phyloP scores from a whole-genome alignment of 345 rosid species.

The Arabidopsis arenosa region DNA sequence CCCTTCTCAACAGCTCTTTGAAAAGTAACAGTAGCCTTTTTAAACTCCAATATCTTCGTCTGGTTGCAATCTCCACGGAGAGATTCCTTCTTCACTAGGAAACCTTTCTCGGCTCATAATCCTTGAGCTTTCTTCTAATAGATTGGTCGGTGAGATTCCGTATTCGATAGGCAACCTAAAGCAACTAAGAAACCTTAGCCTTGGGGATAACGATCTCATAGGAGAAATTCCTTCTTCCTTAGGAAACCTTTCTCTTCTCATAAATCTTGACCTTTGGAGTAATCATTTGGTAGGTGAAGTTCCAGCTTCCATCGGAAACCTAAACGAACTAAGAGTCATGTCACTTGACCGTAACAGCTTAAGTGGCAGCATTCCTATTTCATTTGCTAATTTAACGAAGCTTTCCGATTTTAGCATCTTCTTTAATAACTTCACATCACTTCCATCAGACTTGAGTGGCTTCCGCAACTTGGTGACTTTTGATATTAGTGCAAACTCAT shows the following conservation, averaged over 20 bases:
- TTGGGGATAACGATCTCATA: neutral
- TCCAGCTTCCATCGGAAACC: neutral
- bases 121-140: neutral
- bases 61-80: neutral
- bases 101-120: neutral
- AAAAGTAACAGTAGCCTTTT: slow-evolving; percentile 11
- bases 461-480: neutral
- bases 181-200: neutral
- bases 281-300: slow-evolving; percentile 18
- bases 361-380: neutral
- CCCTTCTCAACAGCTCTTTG: neutral
- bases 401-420: neutral
- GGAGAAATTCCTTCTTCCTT: slow-evolving; percentile 21
- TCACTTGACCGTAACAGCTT: neutral
- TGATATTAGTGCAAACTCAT: neutral
- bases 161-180: neutral
- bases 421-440: slow-evolving; percentile 12
- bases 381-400: neutral
- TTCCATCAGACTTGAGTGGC: slow-evolving; percentile 17
- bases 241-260: neutral
- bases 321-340: neutral
- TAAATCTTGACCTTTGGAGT: neutral
- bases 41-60: slow-evolving; percentile 1
- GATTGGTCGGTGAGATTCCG: neutral
- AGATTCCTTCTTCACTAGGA: slow-evolving; percentile 25